A percentile compares a stretch with the other conserved stretches of the same genome.
These are phyloP conservation scores for Trifolium dubium DNA, from an alignment of 306 rosid genomes.

Conservation along the genomic window DNA sequence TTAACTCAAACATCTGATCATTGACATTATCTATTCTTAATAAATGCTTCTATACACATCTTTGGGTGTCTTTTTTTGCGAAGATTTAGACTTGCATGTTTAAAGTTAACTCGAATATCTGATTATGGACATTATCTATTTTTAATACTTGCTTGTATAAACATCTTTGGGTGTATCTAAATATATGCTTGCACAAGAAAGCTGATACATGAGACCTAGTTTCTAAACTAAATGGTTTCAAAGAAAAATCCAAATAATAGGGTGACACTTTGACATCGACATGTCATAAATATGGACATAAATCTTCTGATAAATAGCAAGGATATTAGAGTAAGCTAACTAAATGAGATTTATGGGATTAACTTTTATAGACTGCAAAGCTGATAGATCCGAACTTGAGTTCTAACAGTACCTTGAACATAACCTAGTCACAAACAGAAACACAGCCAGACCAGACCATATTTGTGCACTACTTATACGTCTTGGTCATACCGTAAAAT, in stretches of 20 bases:
- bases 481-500: conserved; percentile 2
- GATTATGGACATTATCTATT: not conserved
- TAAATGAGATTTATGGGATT: not conserved
- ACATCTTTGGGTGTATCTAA: not conserved
- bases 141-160: not conserved
- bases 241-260: not conserved
- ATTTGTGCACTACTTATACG: not conserved
- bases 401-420: not conserved
- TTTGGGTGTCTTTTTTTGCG: not conserved
- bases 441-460: not conserved
- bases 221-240: not conserved
- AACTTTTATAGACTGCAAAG: not conserved
- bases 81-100: conserved; percentile 11
- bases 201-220: not conserved
- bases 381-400: not conserved
- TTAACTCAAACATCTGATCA: conserved; percentile 9
- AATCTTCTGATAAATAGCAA: not conserved
- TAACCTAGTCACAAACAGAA: conserved; percentile 10
- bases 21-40: not conserved
- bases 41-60: not conserved
- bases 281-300: not conserved
- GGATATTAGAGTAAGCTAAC: not conserved
- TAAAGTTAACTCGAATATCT: conserved; percentile 6
- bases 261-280: not conserved
- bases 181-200: not conserved